Evolutionary conservation across 169 alveolate species (phyloP).

Genomic region (Plasmodium knowlesi): DNA sequence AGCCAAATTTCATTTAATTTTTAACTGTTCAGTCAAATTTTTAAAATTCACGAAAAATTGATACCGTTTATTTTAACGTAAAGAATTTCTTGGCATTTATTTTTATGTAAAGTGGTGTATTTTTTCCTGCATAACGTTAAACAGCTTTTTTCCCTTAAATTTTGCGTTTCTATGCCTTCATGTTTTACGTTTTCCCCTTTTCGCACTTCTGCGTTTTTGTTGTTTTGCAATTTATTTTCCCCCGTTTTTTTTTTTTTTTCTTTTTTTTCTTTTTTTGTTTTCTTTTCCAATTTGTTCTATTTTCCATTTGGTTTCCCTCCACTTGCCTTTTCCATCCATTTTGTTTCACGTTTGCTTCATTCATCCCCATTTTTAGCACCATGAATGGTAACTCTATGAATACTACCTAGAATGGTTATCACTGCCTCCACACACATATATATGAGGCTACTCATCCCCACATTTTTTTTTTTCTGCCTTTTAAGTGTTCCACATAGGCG

Average conservation of each 20-base stretch:
- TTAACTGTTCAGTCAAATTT: not conserved
- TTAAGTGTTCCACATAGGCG: not conserved
- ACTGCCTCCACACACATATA: not conserved
- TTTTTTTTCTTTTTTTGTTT: not conserved
- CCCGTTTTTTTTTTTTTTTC: not conserved
- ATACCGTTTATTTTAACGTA: not conserved
- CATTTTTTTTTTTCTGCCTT: not conserved
- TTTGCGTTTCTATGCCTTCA: not conserved
- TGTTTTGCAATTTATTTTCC: not conserved
- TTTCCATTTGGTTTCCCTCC: not conserved
- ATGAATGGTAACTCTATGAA: not conserved
- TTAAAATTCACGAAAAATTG: not conserved
- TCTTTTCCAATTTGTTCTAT: not conserved
- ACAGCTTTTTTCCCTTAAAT: not conserved
- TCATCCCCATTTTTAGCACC: not conserved
- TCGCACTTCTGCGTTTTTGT: not conserved
- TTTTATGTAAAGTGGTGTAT: not conserved
- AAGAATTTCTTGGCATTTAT: not conserved
- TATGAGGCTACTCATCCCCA: not conserved
- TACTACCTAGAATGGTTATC: not conserved
- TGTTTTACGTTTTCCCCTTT: not conserved
- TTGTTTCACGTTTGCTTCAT: not conserved
- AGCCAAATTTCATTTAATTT: not conserved
- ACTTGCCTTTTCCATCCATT: not conserved
- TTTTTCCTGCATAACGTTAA: not conserved